Evolutionary conservation across 352 stramenopile genomes (phyloP), one percentile per base, ranked within the genome.

Genomic region (Globisporangium uncinulatum): DNA sequence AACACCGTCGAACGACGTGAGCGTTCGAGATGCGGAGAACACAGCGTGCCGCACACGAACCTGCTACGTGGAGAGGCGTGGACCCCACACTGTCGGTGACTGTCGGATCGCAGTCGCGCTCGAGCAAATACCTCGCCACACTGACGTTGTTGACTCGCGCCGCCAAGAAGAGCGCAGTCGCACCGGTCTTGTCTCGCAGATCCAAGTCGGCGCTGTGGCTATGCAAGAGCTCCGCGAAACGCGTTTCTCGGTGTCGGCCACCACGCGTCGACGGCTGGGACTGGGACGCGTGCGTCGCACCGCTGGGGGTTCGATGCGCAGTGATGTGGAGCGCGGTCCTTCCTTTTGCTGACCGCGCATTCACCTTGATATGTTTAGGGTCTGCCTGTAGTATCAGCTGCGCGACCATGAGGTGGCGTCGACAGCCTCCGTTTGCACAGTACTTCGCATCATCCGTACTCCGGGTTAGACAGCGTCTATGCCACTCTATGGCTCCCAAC

Each of bases 281-380:
- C 2, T 8, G 5, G 34, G 34, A 39, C 34, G 1, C 10, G 34
- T 39, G 34, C 5, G 34, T 39, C 34, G 8, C 9, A 2, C 19
- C 43, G 2, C n/a, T 15, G 11, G 9, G 43, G 9, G 4, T 31
- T 17, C 43, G 43, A 21, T 48, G 21, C 6, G 55, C 55, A 14
- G 64, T 53, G 17, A 87, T 43, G 56, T 90, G 80, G 45, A 90
- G 57, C 3, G 80, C 63, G 1, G 76, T 76, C 55, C 76, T 64
- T 17, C 80, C 74, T 69, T 87, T 83, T 0, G 78, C 20, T 11
- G 77, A 83, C 17, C 43, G 58, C 1, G 61, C 57, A 52, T 88
- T 74, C 8, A 87, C 24, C 14, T 74, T 45, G 3, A 71, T 52
- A 0, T 48, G 48, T 4, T 59, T 62, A 9, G 59, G 4, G 4